These are phyloP conservation scores for Calycina herbarum DNA, from an alignment of 2,329 filamentous ascomycete genomes.

Conservation along the genomic window DNA sequence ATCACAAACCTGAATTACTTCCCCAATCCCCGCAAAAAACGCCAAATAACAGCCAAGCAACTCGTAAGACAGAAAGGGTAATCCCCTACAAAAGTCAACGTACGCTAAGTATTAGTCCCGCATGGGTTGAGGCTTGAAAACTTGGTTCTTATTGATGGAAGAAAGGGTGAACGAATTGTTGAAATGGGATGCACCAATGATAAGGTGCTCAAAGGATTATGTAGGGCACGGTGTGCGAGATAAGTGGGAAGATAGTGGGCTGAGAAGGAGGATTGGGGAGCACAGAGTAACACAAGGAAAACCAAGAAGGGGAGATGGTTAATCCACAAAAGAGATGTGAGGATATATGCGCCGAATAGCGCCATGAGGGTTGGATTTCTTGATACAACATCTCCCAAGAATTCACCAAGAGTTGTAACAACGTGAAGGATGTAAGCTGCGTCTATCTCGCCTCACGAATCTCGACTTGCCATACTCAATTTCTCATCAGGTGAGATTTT, in stretches of 20 bases:
- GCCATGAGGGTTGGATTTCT: background rate
- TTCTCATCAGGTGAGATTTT: background rate
- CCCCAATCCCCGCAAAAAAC: background rate
- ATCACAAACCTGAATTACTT: background rate
- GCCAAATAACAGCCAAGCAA: constrained; percentile 1
- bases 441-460: background rate
- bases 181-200: background rate
- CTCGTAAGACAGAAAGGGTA: constrained; percentile 9
- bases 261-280: background rate
- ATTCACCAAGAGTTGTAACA: too few species aligned
- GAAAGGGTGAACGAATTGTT: background rate
- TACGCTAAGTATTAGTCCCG: background rate
- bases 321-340: constrained; percentile 8
- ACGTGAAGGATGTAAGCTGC: background rate
- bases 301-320: constrained; percentile 2
- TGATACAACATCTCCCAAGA: background rate
- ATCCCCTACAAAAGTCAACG: background rate
- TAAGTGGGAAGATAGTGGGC: background rate
- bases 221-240: background rate
- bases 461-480: background rate
- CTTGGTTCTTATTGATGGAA: constrained; percentile 7
- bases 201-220: background rate
- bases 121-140: background rate
- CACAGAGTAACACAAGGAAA: background rate
- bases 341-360: background rate